phyloP scores from a whole-genome alignment of 1,139 yeast species.

The Candida sanyaensis region DNA sequence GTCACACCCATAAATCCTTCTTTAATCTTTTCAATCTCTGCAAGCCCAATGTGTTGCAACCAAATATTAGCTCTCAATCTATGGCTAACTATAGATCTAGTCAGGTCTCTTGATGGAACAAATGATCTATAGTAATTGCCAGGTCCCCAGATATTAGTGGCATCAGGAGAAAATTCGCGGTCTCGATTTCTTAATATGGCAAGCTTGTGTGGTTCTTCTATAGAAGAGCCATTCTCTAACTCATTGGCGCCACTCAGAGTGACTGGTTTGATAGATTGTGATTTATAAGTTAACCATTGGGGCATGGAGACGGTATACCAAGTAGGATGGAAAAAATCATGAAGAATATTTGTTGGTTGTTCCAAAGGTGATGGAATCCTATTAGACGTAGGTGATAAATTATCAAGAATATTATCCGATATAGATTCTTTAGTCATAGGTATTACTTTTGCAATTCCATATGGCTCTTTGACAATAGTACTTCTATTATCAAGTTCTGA shows the following conservation, averaged over 20 bases:
- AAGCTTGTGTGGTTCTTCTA: constrained; percentile 1
- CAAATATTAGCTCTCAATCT: constrained; percentile 70
- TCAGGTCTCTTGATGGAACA: constrained; percentile 79
- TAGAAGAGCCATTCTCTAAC: neutral
- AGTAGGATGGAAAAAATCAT: constrained; percentile 79
- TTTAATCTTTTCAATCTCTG: constrained; percentile 44
- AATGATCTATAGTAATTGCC: constrained; percentile 63
- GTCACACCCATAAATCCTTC: constrained; percentile 22
- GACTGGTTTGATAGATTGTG: constrained; percentile 27
- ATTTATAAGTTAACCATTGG: constrained; percentile 70
- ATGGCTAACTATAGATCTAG: constrained; percentile 63
- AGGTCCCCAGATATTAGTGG: constrained; percentile 19
- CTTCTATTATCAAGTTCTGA: constrained; percentile 70
- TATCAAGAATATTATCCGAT: constrained; percentile 46
- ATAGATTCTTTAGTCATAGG: constrained; percentile 44
- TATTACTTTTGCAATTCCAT: constrained; percentile 57
- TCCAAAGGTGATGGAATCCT: constrained; percentile 64
- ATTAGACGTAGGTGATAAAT: constrained; percentile 48
- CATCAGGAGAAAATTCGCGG: constrained; percentile 11
- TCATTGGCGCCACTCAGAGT: constrained; percentile 21
- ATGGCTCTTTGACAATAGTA: constrained; percentile 59
- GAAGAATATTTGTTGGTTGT: constrained; percentile 67
- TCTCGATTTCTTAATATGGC: constrained; percentile 16
- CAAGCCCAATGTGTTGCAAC: constrained; percentile 73
- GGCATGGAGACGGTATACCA: constrained; percentile 84